Conservation (phyloP, 2,329 filamentous ascomycete species). For the Venturia nashicola region DNA sequence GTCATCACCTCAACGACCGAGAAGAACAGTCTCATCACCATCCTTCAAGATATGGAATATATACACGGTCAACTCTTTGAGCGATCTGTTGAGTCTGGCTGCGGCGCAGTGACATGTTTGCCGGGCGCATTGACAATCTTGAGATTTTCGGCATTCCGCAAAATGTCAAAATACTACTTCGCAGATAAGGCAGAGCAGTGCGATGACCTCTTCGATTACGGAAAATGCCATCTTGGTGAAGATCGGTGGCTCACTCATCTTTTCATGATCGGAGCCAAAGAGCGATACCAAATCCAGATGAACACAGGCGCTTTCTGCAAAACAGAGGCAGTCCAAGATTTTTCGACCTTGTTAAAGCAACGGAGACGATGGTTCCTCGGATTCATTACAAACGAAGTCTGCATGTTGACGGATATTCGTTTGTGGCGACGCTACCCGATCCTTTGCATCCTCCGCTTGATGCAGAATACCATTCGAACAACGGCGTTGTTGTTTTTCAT, state of each 20-base stretch:
- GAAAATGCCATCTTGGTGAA: conserved; percentile 88
- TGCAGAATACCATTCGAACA: conserved; percentile 92
- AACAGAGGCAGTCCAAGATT: conserved; percentile 89
- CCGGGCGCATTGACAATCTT: conserved; percentile 93
- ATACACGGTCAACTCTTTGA: conserved; percentile 95
- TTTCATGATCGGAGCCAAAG: conserved; percentile 95
- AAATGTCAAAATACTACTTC: conserved; percentile 98
- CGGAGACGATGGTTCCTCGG: conserved; percentile 92
- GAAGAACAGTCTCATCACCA: conserved; percentile 77
- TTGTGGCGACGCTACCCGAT: conserved; percentile 87
- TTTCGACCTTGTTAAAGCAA: conserved; percentile 79
- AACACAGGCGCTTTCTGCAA: conserved; percentile 97
- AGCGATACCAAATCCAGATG: conserved; percentile 93
- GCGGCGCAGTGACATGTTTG: conserved; percentile 86
- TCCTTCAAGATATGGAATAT: conserved; percentile 97
- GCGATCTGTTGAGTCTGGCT: conserved; percentile 86
- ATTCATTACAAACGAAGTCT: conserved; percentile 95
- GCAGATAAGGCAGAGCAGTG: conserved; percentile 93
- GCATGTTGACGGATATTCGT: conserved; percentile 90
- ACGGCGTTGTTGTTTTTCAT: conserved; percentile 91
- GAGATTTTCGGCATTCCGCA: conserved; percentile 87
- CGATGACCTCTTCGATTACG: conserved; percentile 91
- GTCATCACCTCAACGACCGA: conserved; percentile 91
- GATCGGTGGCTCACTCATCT: conserved; percentile 95
- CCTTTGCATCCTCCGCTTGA: conserved; percentile 74